Conservation (phyloP, 345 rosid genomes). For the thale cress (Arabidopsis thaliana) region DNA sequence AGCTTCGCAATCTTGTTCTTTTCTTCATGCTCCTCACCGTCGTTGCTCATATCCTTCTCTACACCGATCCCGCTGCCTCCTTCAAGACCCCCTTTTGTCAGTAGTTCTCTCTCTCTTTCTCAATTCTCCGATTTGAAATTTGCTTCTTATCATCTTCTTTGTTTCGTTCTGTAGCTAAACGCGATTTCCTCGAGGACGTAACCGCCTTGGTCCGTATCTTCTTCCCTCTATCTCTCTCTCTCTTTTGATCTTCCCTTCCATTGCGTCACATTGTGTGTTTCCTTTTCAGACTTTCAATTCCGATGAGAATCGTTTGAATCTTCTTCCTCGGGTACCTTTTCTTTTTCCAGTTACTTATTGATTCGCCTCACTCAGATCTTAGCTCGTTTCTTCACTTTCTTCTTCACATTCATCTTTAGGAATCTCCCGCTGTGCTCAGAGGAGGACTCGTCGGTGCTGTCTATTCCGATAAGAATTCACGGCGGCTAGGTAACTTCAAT, state of each 20-base stretch:
- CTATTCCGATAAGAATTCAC: constrained; percentile 48
- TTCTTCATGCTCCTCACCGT: constrained; percentile 69
- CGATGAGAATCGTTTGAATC: constrained; percentile 62
- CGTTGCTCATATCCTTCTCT: constrained; percentile 78
- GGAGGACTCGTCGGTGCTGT: constrained; percentile 61
- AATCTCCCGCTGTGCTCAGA: constrained; percentile 55
- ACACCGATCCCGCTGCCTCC: constrained; percentile 57
- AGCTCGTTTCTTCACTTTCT: constrained; percentile 29
- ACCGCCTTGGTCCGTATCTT: constrained; percentile 41
- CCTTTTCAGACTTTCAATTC: constrained; percentile 60
- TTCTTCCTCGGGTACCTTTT: constrained; percentile 68
- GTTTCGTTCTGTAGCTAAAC: constrained; percentile 57
- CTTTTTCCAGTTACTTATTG: background rate
- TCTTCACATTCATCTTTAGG: constrained; percentile 47
- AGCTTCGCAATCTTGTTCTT: constrained; percentile 67
- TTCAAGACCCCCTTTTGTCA: constrained; percentile 56
- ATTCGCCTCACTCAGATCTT: constrained; percentile 11
- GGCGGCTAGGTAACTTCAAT: constrained; percentile 45
- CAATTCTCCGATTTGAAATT: constrained; percentile 6
- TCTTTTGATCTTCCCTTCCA: too few species aligned
- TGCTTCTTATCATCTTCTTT: constrained; percentile 8
- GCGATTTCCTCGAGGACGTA: constrained; percentile 74
- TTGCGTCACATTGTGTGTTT: constrained; percentile 31
- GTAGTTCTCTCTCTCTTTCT: background rate
- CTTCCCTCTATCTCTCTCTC: too few species aligned